A percentile compares a stretch with the other conserved stretches of the same genome.
Conservation (phyloP, 768 basidiomycete genomes). For the Coprinopsis strossmayeri region DNA sequence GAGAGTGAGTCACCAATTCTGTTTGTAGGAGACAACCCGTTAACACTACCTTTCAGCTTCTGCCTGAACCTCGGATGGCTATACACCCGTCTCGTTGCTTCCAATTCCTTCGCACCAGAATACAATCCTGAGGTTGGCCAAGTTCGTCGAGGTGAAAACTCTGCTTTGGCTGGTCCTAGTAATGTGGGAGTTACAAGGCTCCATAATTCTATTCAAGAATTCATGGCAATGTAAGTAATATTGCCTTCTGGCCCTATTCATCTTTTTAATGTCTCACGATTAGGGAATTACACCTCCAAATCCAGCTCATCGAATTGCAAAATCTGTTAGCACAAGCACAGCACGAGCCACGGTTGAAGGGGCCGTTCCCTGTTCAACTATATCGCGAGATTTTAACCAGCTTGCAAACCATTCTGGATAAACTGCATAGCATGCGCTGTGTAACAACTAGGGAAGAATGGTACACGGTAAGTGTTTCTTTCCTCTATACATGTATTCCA, state of each 20-base stretch:
- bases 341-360: conserved; percentile 92
- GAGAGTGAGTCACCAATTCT: conserved; percentile 53
- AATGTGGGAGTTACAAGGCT: conserved; percentile 37
- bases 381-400: conserved; percentile 82
- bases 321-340: conserved; percentile 82
- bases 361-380: conserved; percentile 82
- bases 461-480: conserved; percentile 56
- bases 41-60: conserved; percentile 45
- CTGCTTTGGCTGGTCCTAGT: conserved; percentile 21
- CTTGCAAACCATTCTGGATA: conserved; percentile 80
- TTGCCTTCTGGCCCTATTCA: neutral
- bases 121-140: conserved; percentile 24
- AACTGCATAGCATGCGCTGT: conserved; percentile 91
- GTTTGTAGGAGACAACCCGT: neutral
- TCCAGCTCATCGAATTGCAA: conserved; percentile 82
- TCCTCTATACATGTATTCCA: neutral
- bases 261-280: neutral
- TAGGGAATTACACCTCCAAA: conserved; percentile 94
- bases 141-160: conserved; percentile 19
- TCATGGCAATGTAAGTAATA: conserved; percentile 81
- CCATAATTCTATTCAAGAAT: conserved; percentile 67
- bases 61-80: conserved; percentile 92
- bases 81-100: conserved; percentile 85
- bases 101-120: conserved; percentile 70
- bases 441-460: conserved; percentile 96